Percentiles rank a stretch among this genome's conserved stretches.
phyloP scores from a whole-genome alignment of 2,329 filamentous ascomycete species.

The Alternaria arbusti region DNA sequence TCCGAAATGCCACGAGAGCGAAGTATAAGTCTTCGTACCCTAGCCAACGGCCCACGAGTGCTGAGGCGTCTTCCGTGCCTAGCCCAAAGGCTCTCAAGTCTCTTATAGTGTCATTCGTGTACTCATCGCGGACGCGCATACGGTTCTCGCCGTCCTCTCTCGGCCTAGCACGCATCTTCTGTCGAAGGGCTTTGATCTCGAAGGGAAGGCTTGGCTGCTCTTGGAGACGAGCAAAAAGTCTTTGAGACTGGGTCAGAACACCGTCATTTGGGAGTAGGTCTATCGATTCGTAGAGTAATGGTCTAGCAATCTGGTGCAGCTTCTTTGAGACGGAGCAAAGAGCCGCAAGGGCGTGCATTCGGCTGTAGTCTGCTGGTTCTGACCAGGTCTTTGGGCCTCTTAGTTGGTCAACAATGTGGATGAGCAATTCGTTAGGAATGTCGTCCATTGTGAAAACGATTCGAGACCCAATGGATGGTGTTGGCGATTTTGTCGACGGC shows the following conservation, averaged over 20 bases:
- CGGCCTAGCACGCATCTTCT: background rate
- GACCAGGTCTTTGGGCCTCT: background rate
- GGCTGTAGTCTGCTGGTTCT: background rate
- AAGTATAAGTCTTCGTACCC: background rate
- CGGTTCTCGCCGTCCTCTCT: background rate
- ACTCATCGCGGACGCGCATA: background rate
- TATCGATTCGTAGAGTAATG: background rate
- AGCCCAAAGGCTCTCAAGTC: background rate
- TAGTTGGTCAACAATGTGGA: background rate
- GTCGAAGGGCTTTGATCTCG: background rate
- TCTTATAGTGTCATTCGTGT: background rate
- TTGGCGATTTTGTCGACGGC: background rate
- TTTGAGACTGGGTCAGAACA: background rate
- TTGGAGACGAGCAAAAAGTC: background rate
- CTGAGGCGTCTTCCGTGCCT: background rate
- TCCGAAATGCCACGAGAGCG: background rate
- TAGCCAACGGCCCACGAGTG: background rate
- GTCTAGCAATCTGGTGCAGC: background rate
- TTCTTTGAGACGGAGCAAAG: background rate
- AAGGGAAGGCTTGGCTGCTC: background rate
- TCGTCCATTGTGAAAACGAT: background rate
- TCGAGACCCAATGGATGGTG: background rate
- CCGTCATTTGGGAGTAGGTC: background rate
- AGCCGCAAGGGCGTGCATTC: background rate
- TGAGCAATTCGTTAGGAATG: background rate